phyloP scores from a whole-genome alignment of 75 land plant genomes.

The Selaginella moellendorffii region DNA sequence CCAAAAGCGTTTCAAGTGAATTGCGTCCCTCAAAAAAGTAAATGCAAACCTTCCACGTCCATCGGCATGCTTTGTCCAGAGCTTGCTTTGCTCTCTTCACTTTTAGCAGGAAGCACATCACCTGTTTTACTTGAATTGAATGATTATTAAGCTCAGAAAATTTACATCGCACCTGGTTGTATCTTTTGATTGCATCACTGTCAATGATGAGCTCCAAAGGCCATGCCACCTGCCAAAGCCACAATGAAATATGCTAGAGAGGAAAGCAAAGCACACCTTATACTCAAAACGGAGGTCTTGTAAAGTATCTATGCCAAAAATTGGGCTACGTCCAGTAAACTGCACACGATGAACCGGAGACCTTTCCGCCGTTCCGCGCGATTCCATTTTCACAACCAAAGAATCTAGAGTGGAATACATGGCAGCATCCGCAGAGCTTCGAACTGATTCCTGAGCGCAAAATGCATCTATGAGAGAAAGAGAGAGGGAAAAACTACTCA shows the following conservation, averaged over 20 bases:
- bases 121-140: constrained; percentile 27
- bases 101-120: constrained; percentile 72
- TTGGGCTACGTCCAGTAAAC: constrained; percentile 22
- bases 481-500: too few relatives aligned
- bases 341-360: constrained; percentile 25
- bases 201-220: constrained; percentile 92
- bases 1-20: neutral
- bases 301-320: constrained; percentile 64
- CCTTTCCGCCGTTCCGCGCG: constrained; percentile 10
- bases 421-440: constrained; percentile 76
- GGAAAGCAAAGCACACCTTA: constrained; percentile 32
- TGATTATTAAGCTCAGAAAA: too few relatives aligned
- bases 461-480: neutral
- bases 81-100: constrained; percentile 90
- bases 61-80: constrained; percentile 89
- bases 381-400: constrained; percentile 52
- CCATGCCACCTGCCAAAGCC: constrained; percentile 63
- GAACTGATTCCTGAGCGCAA: constrained; percentile 62
- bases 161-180: constrained; percentile 98
- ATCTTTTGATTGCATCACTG: constrained; percentile 65
- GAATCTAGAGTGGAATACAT: constrained; percentile 67
- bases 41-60: constrained; percentile 87
- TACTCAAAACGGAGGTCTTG: constrained; percentile 56
- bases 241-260: neutral
- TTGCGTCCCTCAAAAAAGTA: neutral